phyloP scores from a whole-genome alignment of 106 monocot genomes.

The Gastrodia elata region DNA sequence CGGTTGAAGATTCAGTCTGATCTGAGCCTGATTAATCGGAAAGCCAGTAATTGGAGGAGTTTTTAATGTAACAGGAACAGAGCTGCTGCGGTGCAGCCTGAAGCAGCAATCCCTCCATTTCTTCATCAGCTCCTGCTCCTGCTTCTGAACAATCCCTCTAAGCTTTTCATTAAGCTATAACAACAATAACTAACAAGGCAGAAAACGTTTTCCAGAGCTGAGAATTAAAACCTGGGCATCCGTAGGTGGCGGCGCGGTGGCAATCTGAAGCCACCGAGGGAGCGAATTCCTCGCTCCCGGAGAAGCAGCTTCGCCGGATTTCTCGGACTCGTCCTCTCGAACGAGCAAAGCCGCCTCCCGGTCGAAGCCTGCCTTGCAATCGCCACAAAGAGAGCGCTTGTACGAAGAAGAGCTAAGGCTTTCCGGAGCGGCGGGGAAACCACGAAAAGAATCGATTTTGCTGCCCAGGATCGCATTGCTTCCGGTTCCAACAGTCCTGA shows the following conservation, averaged over 20 bases:
- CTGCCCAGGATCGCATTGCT: conserved; percentile 37
- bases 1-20: conserved; percentile 10
- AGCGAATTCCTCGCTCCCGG: conserved; percentile 14
- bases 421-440: conserved; percentile 17
- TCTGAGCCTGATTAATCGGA: background rate
- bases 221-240: conserved; percentile 26
- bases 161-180: background rate
- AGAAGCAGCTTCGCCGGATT: conserved; percentile 20
- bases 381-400: conserved; percentile 20
- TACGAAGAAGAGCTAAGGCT: background rate
- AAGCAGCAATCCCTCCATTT: conserved; percentile 39
- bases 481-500: conserved; percentile 18
- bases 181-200: background rate
- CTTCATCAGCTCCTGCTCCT: conserved; percentile 49
- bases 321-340: conserved; percentile 41
- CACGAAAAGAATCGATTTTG: conserved; percentile 28
- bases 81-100: conserved; percentile 21
- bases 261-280: conserved; percentile 76
- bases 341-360: conserved; percentile 46
- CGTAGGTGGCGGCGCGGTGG: conserved; percentile 19
- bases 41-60: conserved; percentile 1
- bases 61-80: background rate
- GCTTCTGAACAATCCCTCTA: conserved; percentile 22
- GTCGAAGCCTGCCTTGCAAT: conserved; percentile 54
- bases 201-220: background rate